Evolutionary conservation across 345 rosid species (phyloP).

Genomic region (Eucalyptus lansdowneana): DNA sequence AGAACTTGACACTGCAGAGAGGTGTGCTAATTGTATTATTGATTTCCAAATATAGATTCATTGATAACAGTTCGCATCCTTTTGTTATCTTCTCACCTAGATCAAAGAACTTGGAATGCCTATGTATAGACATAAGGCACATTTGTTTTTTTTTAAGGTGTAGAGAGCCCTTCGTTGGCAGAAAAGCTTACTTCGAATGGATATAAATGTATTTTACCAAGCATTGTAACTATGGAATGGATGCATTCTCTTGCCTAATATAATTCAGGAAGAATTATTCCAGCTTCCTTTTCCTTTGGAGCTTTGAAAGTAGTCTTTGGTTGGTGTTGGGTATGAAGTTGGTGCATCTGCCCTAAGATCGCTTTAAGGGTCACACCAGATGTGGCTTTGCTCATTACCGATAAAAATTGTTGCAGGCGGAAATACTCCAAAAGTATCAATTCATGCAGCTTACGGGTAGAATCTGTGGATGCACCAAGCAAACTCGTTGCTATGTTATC

Average conservation of each 20-base stretch:
- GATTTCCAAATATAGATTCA: conserved; percentile 48
- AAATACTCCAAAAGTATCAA: neutral
- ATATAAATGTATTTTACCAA: neutral
- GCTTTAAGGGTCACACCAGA: neutral
- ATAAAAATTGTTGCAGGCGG: neutral
- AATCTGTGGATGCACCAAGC: neutral
- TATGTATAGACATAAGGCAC: neutral
- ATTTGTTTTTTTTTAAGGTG: neutral
- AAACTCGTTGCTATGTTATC: neutral
- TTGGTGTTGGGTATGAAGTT: neutral
- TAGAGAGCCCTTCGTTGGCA: neutral
- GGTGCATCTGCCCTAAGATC: neutral
- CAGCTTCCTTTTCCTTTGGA: neutral
- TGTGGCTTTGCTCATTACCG: neutral
- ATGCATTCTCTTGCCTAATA: neutral
- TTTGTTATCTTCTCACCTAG: neutral
- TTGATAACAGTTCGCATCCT: neutral
- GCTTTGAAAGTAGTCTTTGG: neutral
- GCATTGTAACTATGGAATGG: neutral
- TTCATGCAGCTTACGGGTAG: neutral
- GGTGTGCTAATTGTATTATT: conserved; percentile 22
- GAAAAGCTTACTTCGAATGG: neutral
- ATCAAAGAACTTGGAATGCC: neutral
- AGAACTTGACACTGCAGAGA: conserved; percentile 39
- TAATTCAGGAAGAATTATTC: neutral